phyloP scores from a whole-genome alignment of 257 asterid genomes.

The Linderniella brevidens region DNA sequence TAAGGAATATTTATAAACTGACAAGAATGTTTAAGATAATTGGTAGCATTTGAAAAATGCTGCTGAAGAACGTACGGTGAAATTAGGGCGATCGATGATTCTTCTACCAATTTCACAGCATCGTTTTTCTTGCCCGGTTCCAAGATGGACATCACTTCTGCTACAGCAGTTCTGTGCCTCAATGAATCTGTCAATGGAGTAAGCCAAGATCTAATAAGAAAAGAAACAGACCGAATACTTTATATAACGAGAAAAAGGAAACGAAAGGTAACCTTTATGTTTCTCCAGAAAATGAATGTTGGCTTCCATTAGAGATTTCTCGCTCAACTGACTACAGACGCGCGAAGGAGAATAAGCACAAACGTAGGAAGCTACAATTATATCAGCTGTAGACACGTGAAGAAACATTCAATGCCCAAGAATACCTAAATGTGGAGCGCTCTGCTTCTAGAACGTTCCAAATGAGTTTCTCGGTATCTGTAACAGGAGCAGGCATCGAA shows the following conservation, averaged over 20 bases:
- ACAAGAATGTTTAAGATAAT: slow-evolving; percentile 2
- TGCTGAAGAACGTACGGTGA: slow-evolving; percentile 34
- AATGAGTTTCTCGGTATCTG: slow-evolving; percentile 58
- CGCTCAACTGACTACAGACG: slow-evolving; percentile 57
- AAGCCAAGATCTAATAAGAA: slow-evolving; percentile 7
- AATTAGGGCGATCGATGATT: slow-evolving; percentile 28
- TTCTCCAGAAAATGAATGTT: slow-evolving; percentile 60
- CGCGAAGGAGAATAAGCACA: slow-evolving; percentile 10
- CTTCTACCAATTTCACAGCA: slow-evolving; percentile 65
- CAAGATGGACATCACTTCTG: slow-evolving; percentile 67
- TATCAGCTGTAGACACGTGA: background rate
- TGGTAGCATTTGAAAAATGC: no score
- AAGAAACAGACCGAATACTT: slow-evolving; percentile 3
- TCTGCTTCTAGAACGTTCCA: slow-evolving; percentile 80
- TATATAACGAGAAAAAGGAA: slow-evolving; percentile 9
- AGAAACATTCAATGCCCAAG: slow-evolving; percentile 6
- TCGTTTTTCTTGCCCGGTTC: slow-evolving; percentile 71
- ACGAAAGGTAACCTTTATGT: slow-evolving; percentile 34
- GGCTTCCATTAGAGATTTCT: slow-evolving; percentile 67
- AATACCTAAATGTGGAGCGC: slow-evolving; percentile 56
- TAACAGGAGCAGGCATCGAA: slow-evolving; percentile 53
- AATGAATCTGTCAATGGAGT: slow-evolving; percentile 42
- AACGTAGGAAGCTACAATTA: slow-evolving; percentile 3
- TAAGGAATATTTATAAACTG: slow-evolving; percentile 1
- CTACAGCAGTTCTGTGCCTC: slow-evolving; percentile 80